A percentile compares a stretch with the other conserved stretches of the same genome.
Conservation (phyloP, 768 basidiomycete genomes). For the Lactifluus volemus region DNA sequence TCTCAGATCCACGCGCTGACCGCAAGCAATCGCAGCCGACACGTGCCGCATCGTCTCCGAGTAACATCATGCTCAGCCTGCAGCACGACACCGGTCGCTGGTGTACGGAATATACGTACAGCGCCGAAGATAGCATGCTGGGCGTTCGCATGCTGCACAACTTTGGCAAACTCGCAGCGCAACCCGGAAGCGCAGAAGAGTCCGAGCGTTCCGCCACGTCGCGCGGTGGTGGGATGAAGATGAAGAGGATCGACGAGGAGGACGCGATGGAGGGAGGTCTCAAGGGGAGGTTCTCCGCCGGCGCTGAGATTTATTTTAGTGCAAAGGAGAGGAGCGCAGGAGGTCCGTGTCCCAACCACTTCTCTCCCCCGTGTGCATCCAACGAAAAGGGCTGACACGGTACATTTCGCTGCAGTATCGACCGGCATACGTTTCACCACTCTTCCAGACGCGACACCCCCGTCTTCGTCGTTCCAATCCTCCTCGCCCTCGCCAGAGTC, state of each 20-base stretch:
- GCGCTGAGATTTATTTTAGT: conserved; percentile 90
- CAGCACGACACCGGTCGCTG: conserved; percentile 91
- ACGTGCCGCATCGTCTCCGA: conserved; percentile 38
- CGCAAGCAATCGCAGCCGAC: conserved; percentile 32
- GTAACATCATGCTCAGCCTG: conserved; percentile 72
- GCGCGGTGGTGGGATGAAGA: conserved; percentile 21
- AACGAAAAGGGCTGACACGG: background rate
- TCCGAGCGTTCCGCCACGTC: conserved; percentile 27
- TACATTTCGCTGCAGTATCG: conserved; percentile 48
- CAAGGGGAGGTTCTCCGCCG: conserved; percentile 83
- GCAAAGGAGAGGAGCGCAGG: conserved; percentile 90
- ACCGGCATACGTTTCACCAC: conserved; percentile 94
- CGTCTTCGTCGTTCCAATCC: conserved; percentile 43
- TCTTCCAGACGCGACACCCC: conserved; percentile 66
- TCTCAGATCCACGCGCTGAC: conserved; percentile 66
- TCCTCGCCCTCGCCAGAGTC: conserved; percentile 32
- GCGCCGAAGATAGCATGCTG: conserved; percentile 91
- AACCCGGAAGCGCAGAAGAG: conserved; percentile 26
- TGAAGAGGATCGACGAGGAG: conserved; percentile 90
- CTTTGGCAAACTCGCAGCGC: conserved; percentile 60
- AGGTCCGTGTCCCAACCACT: conserved; percentile 39
- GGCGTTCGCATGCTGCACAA: conserved; percentile 85
- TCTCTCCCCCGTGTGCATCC: background rate
- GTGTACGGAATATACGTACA: conserved; percentile 92
- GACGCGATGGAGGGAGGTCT: conserved; percentile 88